Conservation (phyloP, 176 grass and related monocot species). For the Avena eriantha region DNA sequence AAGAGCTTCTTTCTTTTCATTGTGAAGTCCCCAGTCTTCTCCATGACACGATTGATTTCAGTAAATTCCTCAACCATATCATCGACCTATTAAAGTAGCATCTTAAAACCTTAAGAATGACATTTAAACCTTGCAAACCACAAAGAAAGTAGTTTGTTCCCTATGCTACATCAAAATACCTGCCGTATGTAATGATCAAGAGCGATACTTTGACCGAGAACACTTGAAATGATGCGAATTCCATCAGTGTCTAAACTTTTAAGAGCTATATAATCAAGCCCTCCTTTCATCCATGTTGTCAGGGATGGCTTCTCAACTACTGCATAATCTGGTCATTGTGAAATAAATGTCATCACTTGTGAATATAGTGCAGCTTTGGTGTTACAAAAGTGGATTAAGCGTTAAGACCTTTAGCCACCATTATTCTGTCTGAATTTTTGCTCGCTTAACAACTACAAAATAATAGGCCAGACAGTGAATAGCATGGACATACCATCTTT, state of each 20-base stretch:
- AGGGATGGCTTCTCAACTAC: constrained; percentile 81
- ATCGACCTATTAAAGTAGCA: constrained; percentile 70
- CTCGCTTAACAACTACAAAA: not conserved
- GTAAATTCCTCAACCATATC: constrained; percentile 98
- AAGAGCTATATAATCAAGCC: constrained; percentile 83
- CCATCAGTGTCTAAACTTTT: constrained; percentile 91
- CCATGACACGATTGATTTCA: constrained; percentile 94
- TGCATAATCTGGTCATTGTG: constrained; percentile 72
- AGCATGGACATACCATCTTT: constrained; percentile 73
- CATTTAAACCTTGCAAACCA: constrained; percentile 8
- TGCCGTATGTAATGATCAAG: constrained; percentile 92
- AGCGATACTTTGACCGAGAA: constrained; percentile 95
- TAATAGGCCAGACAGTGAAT: constrained; percentile 2
- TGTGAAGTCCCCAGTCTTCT: constrained; percentile 87
- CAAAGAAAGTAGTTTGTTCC: not conserved
- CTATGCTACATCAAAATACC: constrained; percentile 48
- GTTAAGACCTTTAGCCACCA: not conserved
- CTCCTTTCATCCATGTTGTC: constrained; percentile 89
- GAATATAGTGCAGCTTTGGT: not conserved
- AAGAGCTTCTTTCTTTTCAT: constrained; percentile 98
- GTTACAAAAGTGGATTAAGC: not conserved
- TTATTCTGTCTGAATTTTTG: not conserved
- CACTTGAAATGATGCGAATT: constrained; percentile 84
- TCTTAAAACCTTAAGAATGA: constrained; percentile 19
- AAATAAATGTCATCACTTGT: constrained; percentile 31